Conservation (phyloP, 129 eudicot species). For the Helianthus tuberosus region DNA sequence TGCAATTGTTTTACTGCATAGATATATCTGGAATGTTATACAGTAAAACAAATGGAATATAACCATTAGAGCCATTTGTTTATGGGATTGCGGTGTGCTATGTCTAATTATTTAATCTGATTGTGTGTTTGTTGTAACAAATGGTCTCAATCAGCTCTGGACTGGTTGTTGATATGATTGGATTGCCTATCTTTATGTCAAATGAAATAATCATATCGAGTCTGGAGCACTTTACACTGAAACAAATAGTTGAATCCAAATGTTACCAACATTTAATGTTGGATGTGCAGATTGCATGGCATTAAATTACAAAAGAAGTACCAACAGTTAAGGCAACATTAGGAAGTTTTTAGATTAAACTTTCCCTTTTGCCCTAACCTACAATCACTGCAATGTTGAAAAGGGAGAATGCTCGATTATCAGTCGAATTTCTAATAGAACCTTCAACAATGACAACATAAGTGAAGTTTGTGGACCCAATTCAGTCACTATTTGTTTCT, state of each 20-base stretch:
- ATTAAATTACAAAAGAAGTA: neutral
- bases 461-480: constrained; percentile 16
- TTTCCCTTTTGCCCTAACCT: neutral
- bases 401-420: neutral
- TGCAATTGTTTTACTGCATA: neutral
- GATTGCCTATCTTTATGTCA: neutral
- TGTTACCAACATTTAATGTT: neutral
- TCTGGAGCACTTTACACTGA: neutral
- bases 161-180: neutral
- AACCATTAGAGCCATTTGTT: constrained; percentile 4
- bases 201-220: neutral
- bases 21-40: neutral
- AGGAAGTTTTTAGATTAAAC: constrained; percentile 4
- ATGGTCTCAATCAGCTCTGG: constrained; percentile 8
- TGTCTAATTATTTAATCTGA: neutral
- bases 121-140: constrained; percentile 2
- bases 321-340: neutral
- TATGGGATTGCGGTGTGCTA: constrained; percentile 5
- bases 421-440: neutral
- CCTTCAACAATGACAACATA: constrained; percentile 1
- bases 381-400: constrained; percentile 3
- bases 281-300: neutral
- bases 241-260: neutral
- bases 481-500: neutral
- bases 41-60: neutral